Evolutionary conservation across 495 filamentous ascomycete species (phyloP), one percentile per base, ranked within the genome.

Genomic region (Hypomontagnella submonticulosa): DNA sequence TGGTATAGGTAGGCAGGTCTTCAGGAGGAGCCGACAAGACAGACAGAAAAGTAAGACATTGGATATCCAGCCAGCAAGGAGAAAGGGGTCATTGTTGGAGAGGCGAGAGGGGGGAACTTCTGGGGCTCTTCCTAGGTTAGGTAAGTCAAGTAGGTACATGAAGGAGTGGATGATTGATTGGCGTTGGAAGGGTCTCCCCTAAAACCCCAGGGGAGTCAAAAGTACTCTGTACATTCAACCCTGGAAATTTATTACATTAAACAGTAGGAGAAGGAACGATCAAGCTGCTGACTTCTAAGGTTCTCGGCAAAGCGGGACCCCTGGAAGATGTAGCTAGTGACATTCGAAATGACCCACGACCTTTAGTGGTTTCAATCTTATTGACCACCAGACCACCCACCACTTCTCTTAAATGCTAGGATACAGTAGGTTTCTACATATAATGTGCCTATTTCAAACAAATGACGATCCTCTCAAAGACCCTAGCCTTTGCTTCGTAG

Each of bases 161-260:
- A 34, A 51, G 27, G 34, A 53, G 38, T 53, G 49, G 23, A 23
- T 61, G 64, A 61, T 57, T 67, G 64, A 67, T 67, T 67, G 64
- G 64, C 58, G 64, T 67, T 61, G 64, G 64, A 67, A 67, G 56
- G 64, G 51, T 62, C 53, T 43, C 57, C 64, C 63, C 56, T 61
- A 61, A 66, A 61, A 60, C 63, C 38, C 27, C 48, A 40, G 49
- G 36, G 49, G 38, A 42, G 8, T 52, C 34, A 19, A 7, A 65
- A 55, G 63, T 60, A 66, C 42, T 1, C 9, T 23, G 32, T 64
- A 64, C 48, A 38, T 56, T 27, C 42, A 10, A 50, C 42, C 47
- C 23, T 3, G 23, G 23, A 27, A 27, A 3, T 27, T 27, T 27
- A 27, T 27, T 27, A 27, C 23, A 27, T 27, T 27, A 3, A 27